Conservation (phyloP, 225 moss, liverwort and hornwort genomes). For the Lunularia cruciata region DNA sequence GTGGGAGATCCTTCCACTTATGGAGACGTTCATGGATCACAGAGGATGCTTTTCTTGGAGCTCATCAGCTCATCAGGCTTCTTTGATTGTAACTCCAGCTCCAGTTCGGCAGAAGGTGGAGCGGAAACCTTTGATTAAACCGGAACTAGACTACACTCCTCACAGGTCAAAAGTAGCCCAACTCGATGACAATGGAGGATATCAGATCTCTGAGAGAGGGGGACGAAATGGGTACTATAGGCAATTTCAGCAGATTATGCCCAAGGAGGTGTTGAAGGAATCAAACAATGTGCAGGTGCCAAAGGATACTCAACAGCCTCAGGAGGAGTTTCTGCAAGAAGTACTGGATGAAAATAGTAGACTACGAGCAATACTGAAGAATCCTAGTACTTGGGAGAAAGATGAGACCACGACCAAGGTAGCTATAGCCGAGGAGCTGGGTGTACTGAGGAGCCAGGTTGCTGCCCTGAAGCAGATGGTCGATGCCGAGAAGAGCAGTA, state of each 20-base stretch:
- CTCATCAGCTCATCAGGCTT: constrained; percentile 11
- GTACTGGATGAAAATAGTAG: constrained; percentile 15
- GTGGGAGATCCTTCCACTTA: constrained; percentile 18
- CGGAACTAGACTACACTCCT: background rate
- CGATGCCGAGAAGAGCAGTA: background rate
- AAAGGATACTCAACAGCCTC: background rate
- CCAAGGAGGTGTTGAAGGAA: constrained; percentile 1
- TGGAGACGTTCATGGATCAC: constrained; percentile 26
- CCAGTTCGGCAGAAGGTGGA: constrained; percentile 17
- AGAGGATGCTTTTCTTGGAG: constrained; percentile 2
- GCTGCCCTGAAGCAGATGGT: constrained; percentile 14
- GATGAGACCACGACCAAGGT: background rate
- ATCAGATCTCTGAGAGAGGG: constrained; percentile 1
- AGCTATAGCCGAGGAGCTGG: constrained; percentile 21
- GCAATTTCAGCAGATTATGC: background rate
- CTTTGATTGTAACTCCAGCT: constrained; percentile 23
- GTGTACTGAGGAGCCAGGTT: constrained; percentile 9
- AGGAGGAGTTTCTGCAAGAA: constrained; percentile 14
- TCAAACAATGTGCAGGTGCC: background rate
- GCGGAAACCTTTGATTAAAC: constrained; percentile 5
- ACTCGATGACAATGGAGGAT: constrained; percentile 14
- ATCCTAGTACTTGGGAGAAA: constrained; percentile 1
- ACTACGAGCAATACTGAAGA: constrained; percentile 20
- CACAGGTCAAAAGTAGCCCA: background rate
- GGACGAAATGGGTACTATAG: too few relatives aligned